Evolutionary conservation across 805 yeast species (phyloP).

Genomic region (Candida verbasci): DNA sequence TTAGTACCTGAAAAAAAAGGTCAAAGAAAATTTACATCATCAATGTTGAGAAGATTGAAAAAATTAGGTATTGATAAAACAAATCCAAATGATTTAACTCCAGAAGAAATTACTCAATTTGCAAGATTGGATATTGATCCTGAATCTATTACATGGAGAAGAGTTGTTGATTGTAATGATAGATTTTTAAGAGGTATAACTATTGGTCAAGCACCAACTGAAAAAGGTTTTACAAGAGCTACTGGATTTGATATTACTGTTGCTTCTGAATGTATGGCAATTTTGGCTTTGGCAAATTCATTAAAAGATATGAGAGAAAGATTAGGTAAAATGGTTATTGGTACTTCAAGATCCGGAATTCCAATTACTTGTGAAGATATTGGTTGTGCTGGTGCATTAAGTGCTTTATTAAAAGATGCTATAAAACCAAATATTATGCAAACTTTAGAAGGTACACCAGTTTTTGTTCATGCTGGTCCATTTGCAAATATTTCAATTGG

Average conservation of each 20-base stretch:
- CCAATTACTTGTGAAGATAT: conserved; percentile 81
- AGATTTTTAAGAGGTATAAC: conserved; percentile 76
- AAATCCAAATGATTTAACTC: conserved; percentile 67
- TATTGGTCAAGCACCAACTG: conserved; percentile 78
- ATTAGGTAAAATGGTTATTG: conserved; percentile 73
- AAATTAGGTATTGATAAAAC: conserved; percentile 68
- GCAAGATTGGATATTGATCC: conserved; percentile 76
- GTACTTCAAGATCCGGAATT: conserved; percentile 60
- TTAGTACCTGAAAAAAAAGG: conserved; percentile 76
- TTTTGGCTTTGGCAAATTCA: conserved; percentile 68
- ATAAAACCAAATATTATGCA: conserved; percentile 85
- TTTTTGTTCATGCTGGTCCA: conserved; percentile 84
- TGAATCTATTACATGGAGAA: conserved; percentile 72
- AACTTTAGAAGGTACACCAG: conserved; percentile 85
- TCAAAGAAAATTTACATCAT: conserved; percentile 57
- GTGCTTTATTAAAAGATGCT: conserved; percentile 77
- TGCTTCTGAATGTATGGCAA: conserved; percentile 85
- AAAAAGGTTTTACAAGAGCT: conserved; percentile 64
- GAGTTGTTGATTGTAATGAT: conserved; percentile 84
- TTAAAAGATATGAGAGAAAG: conserved; percentile 69
- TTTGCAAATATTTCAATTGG: conserved; percentile 86
- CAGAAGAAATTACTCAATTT: conserved; percentile 60
- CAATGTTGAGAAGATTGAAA: conserved; percentile 62
- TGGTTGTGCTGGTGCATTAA: conserved; percentile 82
- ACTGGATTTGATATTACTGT: conserved; percentile 84